Conservation (phyloP, 345 rosid genomes). For the Brassica juncea region DNA sequence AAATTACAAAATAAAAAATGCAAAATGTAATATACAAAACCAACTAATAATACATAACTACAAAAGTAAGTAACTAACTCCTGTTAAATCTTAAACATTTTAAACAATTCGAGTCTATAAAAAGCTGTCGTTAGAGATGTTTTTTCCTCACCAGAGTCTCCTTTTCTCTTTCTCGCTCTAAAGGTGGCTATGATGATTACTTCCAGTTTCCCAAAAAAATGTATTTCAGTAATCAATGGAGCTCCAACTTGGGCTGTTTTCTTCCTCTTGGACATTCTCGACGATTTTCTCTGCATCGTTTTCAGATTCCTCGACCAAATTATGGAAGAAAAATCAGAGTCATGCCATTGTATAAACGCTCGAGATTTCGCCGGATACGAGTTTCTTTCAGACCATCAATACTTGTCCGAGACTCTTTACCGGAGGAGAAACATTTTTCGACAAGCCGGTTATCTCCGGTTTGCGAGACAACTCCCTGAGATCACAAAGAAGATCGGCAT, state of each 20-base stretch:
- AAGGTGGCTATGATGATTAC: constrained; percentile 31
- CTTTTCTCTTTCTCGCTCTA: background rate
- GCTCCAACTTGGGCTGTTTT: constrained; percentile 46
- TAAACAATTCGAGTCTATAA: constrained; percentile 12
- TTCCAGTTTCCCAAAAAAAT: constrained; percentile 30
- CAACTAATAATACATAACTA: background rate
- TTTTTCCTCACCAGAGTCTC: background rate
- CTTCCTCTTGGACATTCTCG: constrained; percentile 58
- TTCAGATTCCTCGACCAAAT: constrained; percentile 53
- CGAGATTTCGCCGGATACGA: constrained; percentile 24
- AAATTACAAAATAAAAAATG: background rate
- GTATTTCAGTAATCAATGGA: constrained; percentile 34
- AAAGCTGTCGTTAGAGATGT: background rate
- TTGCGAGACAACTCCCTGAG: constrained; percentile 40
- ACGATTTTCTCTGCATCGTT: constrained; percentile 47
- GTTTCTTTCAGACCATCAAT: constrained; percentile 30
- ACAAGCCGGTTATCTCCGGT: constrained; percentile 44
- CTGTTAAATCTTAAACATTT: background rate
- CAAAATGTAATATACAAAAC: no score
- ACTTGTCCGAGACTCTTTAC: constrained; percentile 58
- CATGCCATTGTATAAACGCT: constrained; percentile 49
- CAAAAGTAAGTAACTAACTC: background rate
- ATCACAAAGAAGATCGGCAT: constrained; percentile 28
- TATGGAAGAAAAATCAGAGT: constrained; percentile 48
- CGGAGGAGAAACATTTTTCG: constrained; percentile 57